phyloP scores from a whole-genome alignment of 1,139 yeast species.

The Scheffersomyces lignicola region DNA sequence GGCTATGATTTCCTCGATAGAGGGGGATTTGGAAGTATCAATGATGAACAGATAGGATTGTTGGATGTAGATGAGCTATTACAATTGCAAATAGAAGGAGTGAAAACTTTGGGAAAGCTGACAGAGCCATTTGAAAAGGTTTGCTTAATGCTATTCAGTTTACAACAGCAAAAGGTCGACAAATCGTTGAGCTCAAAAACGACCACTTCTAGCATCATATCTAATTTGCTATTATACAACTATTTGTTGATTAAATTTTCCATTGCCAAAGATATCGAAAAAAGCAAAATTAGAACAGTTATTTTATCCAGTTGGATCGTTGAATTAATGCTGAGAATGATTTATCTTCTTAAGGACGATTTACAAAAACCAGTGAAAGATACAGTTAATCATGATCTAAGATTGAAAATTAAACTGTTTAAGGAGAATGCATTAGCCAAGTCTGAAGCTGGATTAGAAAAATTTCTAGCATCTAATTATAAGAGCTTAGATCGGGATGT shows the following conservation, averaged over 20 bases:
- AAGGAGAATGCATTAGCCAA: conserved; percentile 14
- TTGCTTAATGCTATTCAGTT: conserved; percentile 61
- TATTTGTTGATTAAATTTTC: conserved; percentile 58
- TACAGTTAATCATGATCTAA: conserved; percentile 5
- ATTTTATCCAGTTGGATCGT: conserved; percentile 83
- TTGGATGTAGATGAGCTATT: conserved; percentile 17
- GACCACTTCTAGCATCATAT: conserved; percentile 12
- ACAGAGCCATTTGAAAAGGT: conserved; percentile 71
- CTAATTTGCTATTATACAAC: conserved; percentile 44
- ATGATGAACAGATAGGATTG: conserved; percentile 7
- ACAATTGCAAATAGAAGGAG: conserved; percentile 50
- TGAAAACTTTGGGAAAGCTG: conserved; percentile 61
- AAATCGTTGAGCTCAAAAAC: conserved; percentile 18
- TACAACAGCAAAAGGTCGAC: conserved; percentile 14
- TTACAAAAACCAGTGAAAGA: conserved; percentile 5
- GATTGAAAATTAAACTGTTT: background rate
- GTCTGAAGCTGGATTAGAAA: conserved; percentile 38
- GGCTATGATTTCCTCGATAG: conserved; percentile 57
- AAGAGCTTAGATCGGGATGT: conserved; percentile 60
- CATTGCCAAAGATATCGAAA: conserved; percentile 32
- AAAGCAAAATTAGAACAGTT: conserved; percentile 51
- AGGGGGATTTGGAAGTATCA: conserved; percentile 39
- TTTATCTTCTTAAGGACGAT: conserved; percentile 23
- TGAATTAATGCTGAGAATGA: conserved; percentile 48
- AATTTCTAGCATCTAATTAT: conserved; percentile 53